phyloP scores from a whole-genome alignment of 768 basidiomycete species.

The Cantharellus anzutake region DNA sequence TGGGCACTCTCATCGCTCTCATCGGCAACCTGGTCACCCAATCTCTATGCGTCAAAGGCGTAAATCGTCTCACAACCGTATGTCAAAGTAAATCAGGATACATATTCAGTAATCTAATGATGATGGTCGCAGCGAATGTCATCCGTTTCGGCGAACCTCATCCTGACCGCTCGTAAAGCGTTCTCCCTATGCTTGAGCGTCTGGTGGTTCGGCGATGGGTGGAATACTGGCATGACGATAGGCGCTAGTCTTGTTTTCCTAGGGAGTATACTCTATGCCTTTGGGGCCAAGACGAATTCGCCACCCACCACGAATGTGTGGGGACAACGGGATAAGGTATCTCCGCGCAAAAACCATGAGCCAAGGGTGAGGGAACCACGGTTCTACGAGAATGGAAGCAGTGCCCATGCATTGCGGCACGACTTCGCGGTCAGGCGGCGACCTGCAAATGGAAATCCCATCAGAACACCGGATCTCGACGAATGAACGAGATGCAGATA shows the following conservation, averaged over 20 bases:
- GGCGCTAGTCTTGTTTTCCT: conserved; percentile 61
- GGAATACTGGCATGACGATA: conserved; percentile 40
- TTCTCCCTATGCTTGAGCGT: conserved; percentile 63
- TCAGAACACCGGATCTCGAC: too few relatives aligned
- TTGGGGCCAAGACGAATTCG: neutral
- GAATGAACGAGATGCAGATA: too few relatives aligned
- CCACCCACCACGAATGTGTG: neutral
- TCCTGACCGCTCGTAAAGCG: conserved; percentile 65
- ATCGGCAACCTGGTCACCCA: conserved; percentile 50
- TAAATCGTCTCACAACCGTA: conserved; percentile 65
- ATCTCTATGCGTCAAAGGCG: conserved; percentile 64
- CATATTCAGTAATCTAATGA: neutral
- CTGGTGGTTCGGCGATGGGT: conserved; percentile 65
- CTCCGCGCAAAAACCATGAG: too few relatives aligned
- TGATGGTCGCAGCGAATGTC: conserved; percentile 36
- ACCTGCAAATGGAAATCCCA: too few relatives aligned
- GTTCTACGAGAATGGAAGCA: too few relatives aligned
- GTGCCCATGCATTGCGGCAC: too few relatives aligned
- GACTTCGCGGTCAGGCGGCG: too few relatives aligned
- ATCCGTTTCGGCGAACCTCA: conserved; percentile 63
- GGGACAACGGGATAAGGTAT: neutral
- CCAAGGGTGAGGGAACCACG: too few relatives aligned
- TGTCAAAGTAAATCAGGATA: conserved; percentile 12
- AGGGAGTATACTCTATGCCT: conserved; percentile 39
- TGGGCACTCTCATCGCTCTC: conserved; percentile 19